phyloP scores from a whole-genome alignment of 768 basidiomycete species.

The Psilocybe cubensis region DNA sequence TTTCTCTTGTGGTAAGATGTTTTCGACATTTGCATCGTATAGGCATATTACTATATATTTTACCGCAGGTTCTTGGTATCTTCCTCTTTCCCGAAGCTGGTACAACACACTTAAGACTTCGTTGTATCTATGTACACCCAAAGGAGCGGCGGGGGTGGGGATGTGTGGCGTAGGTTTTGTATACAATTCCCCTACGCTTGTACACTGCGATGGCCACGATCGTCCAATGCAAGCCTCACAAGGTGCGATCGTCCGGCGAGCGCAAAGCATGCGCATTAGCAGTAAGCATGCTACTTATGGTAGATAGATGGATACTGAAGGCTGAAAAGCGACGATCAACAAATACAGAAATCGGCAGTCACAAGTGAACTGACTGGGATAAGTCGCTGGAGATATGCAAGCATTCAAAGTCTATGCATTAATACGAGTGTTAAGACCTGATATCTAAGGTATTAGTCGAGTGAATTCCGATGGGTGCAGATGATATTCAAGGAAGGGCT shows the following conservation, averaged over 20 bases:
- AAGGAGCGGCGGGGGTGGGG: too few species aligned
- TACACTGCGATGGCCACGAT: neutral
- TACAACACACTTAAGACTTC: neutral
- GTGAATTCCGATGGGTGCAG: neutral
- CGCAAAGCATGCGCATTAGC: conserved; percentile 19
- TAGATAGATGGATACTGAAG: neutral
- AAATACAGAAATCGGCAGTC: neutral
- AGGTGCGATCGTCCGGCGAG: neutral
- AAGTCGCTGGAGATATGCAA: neutral
- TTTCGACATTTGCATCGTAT: neutral
- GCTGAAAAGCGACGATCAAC: neutral
- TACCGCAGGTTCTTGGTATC: neutral
- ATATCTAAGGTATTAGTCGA: conserved; percentile 3
- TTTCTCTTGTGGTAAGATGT: neutral
- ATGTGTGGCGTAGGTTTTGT: neutral
- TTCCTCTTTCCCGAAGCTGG: neutral
- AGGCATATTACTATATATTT: neutral
- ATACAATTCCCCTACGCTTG: neutral
- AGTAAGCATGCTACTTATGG: conserved; percentile 19
- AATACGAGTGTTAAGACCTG: conserved; percentile 6
- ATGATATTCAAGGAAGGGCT: neutral
- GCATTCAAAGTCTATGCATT: neutral
- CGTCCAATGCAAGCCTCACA: neutral
- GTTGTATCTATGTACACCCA: neutral
- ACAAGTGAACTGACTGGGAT: neutral